Percentiles rank a stretch among this genome's conserved stretches.
These are phyloP conservation scores for Penicillium sp. DNA, from an alignment of 2,329 filamentous ascomycete genomes.

Conservation along the genomic window DNA sequence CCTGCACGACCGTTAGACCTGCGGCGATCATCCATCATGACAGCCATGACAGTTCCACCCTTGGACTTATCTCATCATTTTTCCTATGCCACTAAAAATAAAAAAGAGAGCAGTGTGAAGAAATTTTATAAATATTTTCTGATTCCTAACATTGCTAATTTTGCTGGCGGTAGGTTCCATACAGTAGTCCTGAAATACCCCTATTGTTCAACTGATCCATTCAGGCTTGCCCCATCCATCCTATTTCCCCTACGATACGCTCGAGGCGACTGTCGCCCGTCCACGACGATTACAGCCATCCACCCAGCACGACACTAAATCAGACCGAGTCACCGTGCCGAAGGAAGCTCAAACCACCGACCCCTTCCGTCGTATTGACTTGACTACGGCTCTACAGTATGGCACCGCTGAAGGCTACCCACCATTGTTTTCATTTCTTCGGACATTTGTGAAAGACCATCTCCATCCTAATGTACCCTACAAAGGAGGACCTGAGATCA, in stretches of 20 bases:
- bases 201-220: neutral
- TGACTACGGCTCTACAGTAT: constrained; percentile 84
- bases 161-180: constrained; percentile 58
- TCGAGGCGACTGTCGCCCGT: constrained; percentile 78
- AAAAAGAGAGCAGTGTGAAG: constrained; percentile 72
- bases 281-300: constrained; percentile 75
- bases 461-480: constrained; percentile 85
- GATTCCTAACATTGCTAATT: constrained; percentile 64
- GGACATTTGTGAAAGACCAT: constrained; percentile 75
- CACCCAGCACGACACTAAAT: constrained; percentile 55
- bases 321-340: constrained; percentile 71
- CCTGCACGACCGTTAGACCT: constrained; percentile 22
- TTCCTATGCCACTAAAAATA: constrained; percentile 69
- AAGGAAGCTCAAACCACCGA: constrained; percentile 65
- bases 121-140: constrained; percentile 82
- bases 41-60: constrained; percentile 37
- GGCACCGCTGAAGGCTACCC: constrained; percentile 81
- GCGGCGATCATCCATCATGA: constrained; percentile 18
- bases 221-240: constrained; percentile 76
- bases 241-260: constrained; percentile 89
- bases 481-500: constrained; percentile 72
- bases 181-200: neutral
- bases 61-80: constrained; percentile 79
- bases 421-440: constrained; percentile 75
- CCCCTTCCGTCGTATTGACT: constrained; percentile 72